phyloP scores from a whole-genome alignment of 345 rosid species.

The Citrus medica region DNA sequence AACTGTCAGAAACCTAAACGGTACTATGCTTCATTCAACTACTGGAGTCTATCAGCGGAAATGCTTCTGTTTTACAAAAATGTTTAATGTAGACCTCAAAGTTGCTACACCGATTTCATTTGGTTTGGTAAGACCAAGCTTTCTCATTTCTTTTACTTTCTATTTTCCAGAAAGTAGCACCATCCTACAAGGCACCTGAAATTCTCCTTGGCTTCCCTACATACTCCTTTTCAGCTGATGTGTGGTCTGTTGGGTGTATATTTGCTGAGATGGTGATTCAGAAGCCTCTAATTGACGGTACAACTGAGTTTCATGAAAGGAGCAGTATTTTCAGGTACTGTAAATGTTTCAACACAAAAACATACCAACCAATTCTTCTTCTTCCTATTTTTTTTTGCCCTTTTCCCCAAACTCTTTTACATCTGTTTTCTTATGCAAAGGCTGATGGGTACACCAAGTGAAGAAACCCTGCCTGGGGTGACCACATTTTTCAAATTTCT shows the following conservation, averaged over 20 bases:
- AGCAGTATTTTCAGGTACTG: background rate
- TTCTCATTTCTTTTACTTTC: background rate
- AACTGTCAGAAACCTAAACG: background rate
- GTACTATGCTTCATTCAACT: background rate
- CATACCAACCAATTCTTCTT: background rate
- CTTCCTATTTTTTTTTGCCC: background rate
- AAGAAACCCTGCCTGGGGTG: background rate
- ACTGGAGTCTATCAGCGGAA: background rate
- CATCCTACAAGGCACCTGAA: background rate
- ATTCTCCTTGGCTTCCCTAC: background rate
- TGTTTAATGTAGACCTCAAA: background rate
- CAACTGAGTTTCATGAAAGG: background rate
- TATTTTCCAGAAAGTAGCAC: background rate
- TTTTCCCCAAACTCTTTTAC: background rate
- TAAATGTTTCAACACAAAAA: background rate
- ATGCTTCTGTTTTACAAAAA: background rate
- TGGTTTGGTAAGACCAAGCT: background rate
- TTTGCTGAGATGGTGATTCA: background rate
- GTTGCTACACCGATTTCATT: background rate
- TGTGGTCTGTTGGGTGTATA: background rate
- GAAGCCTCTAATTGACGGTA: background rate
- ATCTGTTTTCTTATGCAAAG: background rate
- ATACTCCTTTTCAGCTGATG: background rate
- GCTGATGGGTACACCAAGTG: background rate
- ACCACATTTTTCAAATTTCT: background rate